Evolutionary conservation across 352 stramenopile species (phyloP).

Genomic region (Aphanomyces invadans): DNA sequence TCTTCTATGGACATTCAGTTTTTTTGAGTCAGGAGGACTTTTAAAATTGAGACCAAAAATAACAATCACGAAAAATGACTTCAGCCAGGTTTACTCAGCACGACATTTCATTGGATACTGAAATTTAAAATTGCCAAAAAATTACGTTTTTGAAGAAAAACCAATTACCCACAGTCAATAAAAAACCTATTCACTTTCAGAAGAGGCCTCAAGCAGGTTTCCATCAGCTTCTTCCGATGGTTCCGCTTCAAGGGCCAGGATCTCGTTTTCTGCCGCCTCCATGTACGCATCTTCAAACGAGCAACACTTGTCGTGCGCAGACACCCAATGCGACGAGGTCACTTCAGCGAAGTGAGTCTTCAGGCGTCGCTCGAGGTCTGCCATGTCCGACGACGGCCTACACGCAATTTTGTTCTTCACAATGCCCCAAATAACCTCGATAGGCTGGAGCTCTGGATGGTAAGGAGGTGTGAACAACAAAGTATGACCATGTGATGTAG

Average conservation of each 20-base stretch:
- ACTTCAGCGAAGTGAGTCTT: background rate
- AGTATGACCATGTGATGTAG: background rate
- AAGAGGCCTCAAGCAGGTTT: too few species aligned
- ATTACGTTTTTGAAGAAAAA: too few species aligned
- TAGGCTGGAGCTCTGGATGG: slow-evolving; percentile 21
- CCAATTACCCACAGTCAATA: too few species aligned
- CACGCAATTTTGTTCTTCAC: slow-evolving; percentile 23
- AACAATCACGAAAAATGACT: too few species aligned
- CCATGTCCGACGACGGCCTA: slow-evolving; percentile 5
- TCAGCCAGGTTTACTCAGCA: too few species aligned
- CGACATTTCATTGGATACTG: too few species aligned
- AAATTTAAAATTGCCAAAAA: too few species aligned
- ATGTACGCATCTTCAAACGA: background rate
- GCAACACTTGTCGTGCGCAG: background rate
- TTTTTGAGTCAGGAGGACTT: too few species aligned
- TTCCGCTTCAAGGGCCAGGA: background rate
- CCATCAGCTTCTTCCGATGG: background rate
- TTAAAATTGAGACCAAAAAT: too few species aligned
- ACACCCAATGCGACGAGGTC: background rate
- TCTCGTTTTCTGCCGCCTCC: background rate
- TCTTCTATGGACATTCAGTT: too few species aligned
- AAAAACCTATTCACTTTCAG: too few species aligned
- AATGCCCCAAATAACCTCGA: slow-evolving; percentile 16
- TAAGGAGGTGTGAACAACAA: slow-evolving; percentile 19
- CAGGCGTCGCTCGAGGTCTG: background rate